phyloP scores from a whole-genome alignment of 805 yeast species.

The Wickerhamiella slavikovae region DNA sequence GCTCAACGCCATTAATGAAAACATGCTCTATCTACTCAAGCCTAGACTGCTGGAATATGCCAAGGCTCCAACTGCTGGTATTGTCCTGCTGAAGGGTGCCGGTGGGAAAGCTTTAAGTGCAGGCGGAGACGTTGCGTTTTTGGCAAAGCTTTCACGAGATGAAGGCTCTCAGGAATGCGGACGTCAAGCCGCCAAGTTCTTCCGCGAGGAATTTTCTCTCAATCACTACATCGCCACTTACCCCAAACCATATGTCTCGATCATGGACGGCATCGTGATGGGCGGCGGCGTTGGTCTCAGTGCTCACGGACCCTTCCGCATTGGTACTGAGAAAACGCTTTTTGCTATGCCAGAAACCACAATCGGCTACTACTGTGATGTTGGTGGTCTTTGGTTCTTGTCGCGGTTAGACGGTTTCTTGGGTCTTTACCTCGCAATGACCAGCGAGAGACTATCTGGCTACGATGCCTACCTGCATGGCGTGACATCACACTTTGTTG shows the following conservation, averaged over 20 bases:
- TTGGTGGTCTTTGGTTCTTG: constrained; percentile 78
- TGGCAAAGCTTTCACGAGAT: constrained; percentile 26
- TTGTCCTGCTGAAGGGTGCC: constrained; percentile 46
- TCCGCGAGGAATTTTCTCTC: constrained; percentile 61
- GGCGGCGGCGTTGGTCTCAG: constrained; percentile 95
- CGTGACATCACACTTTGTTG: constrained; percentile 76
- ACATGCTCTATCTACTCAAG: constrained; percentile 51
- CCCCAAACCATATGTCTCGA: constrained; percentile 65
- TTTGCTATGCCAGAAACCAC: constrained; percentile 97
- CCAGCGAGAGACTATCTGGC: constrained; percentile 64
- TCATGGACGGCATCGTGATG: constrained; percentile 87
- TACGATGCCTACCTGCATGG: constrained; percentile 69
- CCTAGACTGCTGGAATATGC: constrained; percentile 63
- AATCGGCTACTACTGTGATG: constrained; percentile 92
- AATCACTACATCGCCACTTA: constrained; percentile 66
- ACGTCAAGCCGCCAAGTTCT: constrained; percentile 37
- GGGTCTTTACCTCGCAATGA: constrained; percentile 70
- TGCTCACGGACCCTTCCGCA: constrained; percentile 77
- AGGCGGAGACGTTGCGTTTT: constrained; percentile 84
- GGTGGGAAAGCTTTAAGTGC: constrained; percentile 65
- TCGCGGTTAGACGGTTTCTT: constrained; percentile 64
- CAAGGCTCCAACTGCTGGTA: constrained; percentile 40
- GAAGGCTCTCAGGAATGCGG: constrained; percentile 25
- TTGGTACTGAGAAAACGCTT: constrained; percentile 79
- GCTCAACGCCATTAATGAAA: constrained; percentile 61